Evolutionary conservation across 495 filamentous ascomycete species (phyloP), one percentile per base, ranked within the genome.

Genomic region (Neurospora tetrasperma): DNA sequence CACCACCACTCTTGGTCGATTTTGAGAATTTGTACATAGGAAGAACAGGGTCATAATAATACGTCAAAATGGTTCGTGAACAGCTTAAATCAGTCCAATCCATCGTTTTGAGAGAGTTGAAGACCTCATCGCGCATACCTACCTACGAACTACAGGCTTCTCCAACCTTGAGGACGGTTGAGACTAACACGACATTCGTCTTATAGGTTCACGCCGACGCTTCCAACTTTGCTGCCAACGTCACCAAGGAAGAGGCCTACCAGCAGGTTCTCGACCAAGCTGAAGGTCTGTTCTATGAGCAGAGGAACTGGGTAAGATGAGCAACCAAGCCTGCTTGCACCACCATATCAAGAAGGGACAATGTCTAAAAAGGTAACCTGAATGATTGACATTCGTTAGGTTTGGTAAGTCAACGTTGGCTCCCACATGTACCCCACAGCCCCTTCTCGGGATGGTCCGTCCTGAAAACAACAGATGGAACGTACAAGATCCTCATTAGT

Each of bases 121-220:
- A 35, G 2, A 4, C 11, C 23, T 18, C 14, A 66, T 66, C 54
- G 27, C 27, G 27, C 54, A 66, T 66, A 16, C 54, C 16, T 66
- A 16, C 11, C 16, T 66, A 16, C 11, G 4, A 66, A 14, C 54
- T 66, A 35, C 54, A 18, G 18, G 27, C 54, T 66, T 18, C 54
- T 8, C 14, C 27, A 6, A 12, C 35, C 54, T 35, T 62, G 8
- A 31, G 12, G 35, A 8, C 6, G 12, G 14, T 31, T 18, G 35
- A 23, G 16, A 44, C 20, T 72, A 69, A 74, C 12, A 23, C 70
- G 14, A 20, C 20, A 16, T 59, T 7, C 11, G 23, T 39, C 27
- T 38, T 16, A 43, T 71, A 97, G 94, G 92, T 94, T 68, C 94
- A 97, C 84, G 93, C 94, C 69, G 93, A 97, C 77, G 87, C 92